phyloP scores from a whole-genome alignment of 495 filamentous ascomycete species.

The Elasticomyces elasticus region DNA sequence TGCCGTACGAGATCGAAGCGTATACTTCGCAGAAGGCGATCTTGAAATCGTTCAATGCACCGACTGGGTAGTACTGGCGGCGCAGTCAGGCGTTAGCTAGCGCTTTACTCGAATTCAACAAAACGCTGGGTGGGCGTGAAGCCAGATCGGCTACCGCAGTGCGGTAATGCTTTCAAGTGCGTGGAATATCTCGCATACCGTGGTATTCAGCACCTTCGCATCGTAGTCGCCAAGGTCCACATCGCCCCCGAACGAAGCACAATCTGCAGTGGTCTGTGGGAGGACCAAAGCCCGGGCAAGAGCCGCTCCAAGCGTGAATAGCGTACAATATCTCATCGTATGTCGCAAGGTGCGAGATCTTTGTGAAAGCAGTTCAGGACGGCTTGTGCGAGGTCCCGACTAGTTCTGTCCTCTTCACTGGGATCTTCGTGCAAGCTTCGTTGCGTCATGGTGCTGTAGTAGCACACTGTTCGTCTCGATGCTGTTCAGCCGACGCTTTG shows the following conservation, averaged over 20 bases:
- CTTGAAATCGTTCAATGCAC: neutral
- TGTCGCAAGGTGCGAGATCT: neutral
- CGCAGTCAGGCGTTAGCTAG: neutral
- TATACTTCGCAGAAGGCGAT: slow-evolving; percentile 16
- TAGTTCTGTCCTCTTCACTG: neutral
- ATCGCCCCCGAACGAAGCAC: neutral
- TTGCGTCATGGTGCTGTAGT: neutral
- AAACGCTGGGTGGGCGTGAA: no score
- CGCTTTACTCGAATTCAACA: no score
- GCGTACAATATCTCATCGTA: neutral
- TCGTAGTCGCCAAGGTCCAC: neutral
- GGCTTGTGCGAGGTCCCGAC: neutral
- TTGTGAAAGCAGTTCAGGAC: neutral
- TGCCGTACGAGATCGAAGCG: slow-evolving; percentile 6
- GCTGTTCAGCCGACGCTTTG: neutral
- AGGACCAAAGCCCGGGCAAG: neutral
- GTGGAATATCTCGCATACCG: no score
- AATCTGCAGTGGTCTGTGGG: slow-evolving; percentile 1
- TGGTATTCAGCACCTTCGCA: slow-evolving; percentile 7
- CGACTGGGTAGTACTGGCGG: neutral
- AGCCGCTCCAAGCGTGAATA: neutral
- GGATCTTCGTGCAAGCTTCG: no score
- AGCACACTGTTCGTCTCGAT: neutral
- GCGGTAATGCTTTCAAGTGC: no score
- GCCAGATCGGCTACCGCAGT: no score